phyloP scores from a whole-genome alignment of 441 rosid species.

The Pelargonium myrrhifolium region DNA sequence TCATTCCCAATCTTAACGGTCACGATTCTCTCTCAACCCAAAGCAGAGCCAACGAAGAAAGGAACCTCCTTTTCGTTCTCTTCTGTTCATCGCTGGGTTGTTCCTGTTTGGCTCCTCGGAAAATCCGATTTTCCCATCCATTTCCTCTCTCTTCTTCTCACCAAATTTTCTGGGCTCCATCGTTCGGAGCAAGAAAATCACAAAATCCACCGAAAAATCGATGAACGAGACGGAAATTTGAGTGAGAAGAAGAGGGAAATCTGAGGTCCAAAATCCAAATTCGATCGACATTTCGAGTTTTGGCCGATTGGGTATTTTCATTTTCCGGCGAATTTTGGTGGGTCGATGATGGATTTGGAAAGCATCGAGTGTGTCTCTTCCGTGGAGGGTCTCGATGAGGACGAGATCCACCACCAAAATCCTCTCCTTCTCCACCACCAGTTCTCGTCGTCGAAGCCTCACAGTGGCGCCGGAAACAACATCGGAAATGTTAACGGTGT shows the following conservation, averaged over 20 bases:
- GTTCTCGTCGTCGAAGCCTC: conserved; percentile 46
- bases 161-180: not conserved
- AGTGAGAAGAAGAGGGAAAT: conserved; percentile 15
- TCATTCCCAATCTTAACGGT: not conserved
- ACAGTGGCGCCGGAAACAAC: conserved; percentile 22
- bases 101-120: conserved; percentile 29
- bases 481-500: not conserved
- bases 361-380: conserved; percentile 67
- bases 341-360: conserved; percentile 56
- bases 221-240: conserved; percentile 19
- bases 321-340: not conserved
- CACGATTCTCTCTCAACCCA: not conserved
- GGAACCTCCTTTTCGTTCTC: conserved; percentile 15
- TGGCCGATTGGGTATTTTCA: conserved; percentile 3
- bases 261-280: too few relatives aligned
- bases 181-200: not conserved
- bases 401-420: conserved; percentile 49
- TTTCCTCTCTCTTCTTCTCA: conserved; percentile 12
- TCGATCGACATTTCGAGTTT: not conserved
- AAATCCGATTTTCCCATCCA: conserved; percentile 10
- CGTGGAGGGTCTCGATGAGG: conserved; percentile 44
- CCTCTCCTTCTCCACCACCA: conserved; percentile 34
- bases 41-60: conserved; percentile 31
- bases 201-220: not conserved
- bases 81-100: not conserved